phyloP scores from a whole-genome alignment of 768 basidiomycete genomes.

The Amanita muscaria region DNA sequence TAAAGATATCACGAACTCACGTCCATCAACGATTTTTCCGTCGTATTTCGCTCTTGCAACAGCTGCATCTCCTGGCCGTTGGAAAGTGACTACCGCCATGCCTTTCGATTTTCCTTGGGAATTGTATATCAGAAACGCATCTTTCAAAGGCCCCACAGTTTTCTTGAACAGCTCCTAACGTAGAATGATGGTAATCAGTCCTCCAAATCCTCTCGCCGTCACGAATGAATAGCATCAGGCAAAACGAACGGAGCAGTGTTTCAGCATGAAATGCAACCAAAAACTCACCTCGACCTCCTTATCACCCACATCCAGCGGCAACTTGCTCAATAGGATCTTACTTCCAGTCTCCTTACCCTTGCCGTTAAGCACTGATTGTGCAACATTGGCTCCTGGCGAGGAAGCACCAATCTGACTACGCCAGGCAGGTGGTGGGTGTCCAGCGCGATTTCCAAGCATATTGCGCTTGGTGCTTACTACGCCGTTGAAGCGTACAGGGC shows the following conservation, averaged over 20 bases:
- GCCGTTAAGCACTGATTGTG: slow-evolving; percentile 10
- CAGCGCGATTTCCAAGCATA: slow-evolving; percentile 50
- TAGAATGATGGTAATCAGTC: background rate
- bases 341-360: slow-evolving; percentile 42
- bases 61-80: slow-evolving; percentile 52
- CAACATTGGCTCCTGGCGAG: background rate
- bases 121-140: slow-evolving; percentile 67
- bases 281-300: slow-evolving; percentile 56
- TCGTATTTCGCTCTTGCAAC: slow-evolving; percentile 62
- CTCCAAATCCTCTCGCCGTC: background rate
- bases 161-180: slow-evolving; percentile 64
- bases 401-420: slow-evolving; percentile 21
- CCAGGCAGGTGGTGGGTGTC: slow-evolving; percentile 56
- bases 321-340: slow-evolving; percentile 56
- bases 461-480: slow-evolving; percentile 43
- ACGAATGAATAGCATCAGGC: no score
- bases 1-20: slow-evolving; percentile 24
- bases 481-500: slow-evolving; percentile 5
- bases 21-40: slow-evolving; percentile 66
- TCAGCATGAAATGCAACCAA: no score
- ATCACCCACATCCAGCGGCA: slow-evolving; percentile 63
- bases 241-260: no score
- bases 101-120: slow-evolving; percentile 69
- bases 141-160: slow-evolving; percentile 67
- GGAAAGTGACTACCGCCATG: slow-evolving; percentile 69